Conservation (phyloP, 2,329 filamentous ascomycete species). For the Cercospora zeina region DNA sequence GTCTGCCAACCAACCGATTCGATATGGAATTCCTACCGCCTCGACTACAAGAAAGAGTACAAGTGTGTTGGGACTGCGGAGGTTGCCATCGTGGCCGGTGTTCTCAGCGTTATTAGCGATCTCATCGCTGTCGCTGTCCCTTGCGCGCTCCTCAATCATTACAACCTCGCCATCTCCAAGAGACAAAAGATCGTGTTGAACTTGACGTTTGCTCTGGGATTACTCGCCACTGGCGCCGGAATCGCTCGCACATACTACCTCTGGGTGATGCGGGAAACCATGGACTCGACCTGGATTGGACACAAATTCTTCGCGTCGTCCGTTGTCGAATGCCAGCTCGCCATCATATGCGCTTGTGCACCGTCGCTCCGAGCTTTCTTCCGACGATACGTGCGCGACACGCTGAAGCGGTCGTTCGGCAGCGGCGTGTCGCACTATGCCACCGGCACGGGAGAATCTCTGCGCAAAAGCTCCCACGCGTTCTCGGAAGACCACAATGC, state of each 20-base stretch:
- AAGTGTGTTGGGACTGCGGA: slow-evolving; percentile 24
- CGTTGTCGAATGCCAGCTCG: slow-evolving; percentile 36
- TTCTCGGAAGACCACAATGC: slow-evolving; percentile 3
- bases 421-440: slow-evolving; percentile 24
- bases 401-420: slow-evolving; percentile 21
- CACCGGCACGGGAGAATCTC: background rate
- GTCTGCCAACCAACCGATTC: slow-evolving; percentile 32
- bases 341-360: slow-evolving; percentile 38
- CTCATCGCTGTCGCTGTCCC: slow-evolving; percentile 32
- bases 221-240: slow-evolving; percentile 33
- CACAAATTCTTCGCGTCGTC: slow-evolving; percentile 36
- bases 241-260: slow-evolving; percentile 33
- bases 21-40: slow-evolving; percentile 29
- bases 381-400: slow-evolving; percentile 33
- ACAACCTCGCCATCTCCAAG: slow-evolving; percentile 27
- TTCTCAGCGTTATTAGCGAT: slow-evolving; percentile 31
- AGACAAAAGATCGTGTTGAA: slow-evolving; percentile 33
- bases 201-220: slow-evolving; percentile 30
- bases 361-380: slow-evolving; percentile 37
- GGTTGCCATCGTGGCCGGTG: slow-evolving; percentile 22
- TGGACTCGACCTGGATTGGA: slow-evolving; percentile 33
- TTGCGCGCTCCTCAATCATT: slow-evolving; percentile 31
- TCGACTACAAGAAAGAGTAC: slow-evolving; percentile 20
- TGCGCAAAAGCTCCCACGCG: background rate
- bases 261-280: slow-evolving; percentile 25